These are phyloP conservation scores for Pichia sp. DNA, from an alignment of 1,139 yeast species.

Conservation along the genomic window DNA sequence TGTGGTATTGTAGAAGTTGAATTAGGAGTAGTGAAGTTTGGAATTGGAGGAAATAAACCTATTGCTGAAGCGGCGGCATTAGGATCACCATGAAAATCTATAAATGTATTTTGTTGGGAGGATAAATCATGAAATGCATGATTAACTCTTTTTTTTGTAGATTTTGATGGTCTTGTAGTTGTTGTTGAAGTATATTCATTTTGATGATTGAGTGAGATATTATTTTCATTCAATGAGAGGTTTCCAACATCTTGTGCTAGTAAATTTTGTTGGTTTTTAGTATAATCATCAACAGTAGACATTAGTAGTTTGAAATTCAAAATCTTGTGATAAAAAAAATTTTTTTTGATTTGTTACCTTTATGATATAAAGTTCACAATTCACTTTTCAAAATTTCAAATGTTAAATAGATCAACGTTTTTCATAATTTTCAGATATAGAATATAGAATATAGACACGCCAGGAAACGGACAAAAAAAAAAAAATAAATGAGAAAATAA, in stretches of 20 bases:
- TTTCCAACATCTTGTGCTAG: constrained; percentile 15
- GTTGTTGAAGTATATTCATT: too few relatives aligned
- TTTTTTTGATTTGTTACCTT: too few relatives aligned
- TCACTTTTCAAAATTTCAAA: too few relatives aligned
- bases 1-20: too few relatives aligned
- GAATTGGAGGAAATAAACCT: constrained; percentile 18
- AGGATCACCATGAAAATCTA: constrained; percentile 24
- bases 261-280: constrained; percentile 12
- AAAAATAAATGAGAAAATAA: too few relatives aligned
- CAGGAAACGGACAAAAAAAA: too few relatives aligned
- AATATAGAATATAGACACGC: too few relatives aligned
- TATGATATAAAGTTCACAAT: too few relatives aligned
- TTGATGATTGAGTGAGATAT: not conserved
- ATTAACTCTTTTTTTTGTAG: constrained; percentile 15
- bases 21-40: not conserved
- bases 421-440: too few relatives aligned
- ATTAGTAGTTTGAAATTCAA: too few relatives aligned
- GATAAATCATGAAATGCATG: constrained; percentile 26
- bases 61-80: constrained; percentile 28
- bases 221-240: constrained; percentile 6
- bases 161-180: not conserved
- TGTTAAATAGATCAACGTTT: too few relatives aligned
- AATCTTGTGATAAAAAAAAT: too few relatives aligned
- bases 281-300: not conserved
- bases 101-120: constrained; percentile 7